These are phyloP conservation scores for Linum trigynum DNA, from an alignment of 345 rosid species.

Conservation along the genomic window DNA sequence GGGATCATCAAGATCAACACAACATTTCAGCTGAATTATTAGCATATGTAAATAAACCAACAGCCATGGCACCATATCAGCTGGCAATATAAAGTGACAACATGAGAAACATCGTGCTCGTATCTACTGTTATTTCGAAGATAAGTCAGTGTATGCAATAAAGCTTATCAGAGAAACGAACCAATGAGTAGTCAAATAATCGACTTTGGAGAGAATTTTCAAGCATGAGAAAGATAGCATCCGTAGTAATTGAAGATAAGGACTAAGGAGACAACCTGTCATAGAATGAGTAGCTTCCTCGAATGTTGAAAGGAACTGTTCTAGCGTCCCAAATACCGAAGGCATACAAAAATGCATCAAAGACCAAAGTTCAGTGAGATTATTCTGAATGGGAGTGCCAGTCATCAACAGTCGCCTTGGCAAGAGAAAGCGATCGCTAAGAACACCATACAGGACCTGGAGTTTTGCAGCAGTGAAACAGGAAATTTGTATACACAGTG, in stretches of 20 bases:
- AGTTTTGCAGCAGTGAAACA: neutral
- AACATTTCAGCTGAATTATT: neutral
- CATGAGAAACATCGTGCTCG: neutral
- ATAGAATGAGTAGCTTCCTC: conserved; percentile 49
- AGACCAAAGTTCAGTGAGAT: conserved; percentile 89
- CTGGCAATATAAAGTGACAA: neutral
- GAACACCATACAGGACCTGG: conserved; percentile 70
- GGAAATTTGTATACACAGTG: neutral
- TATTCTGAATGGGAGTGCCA: conserved; percentile 86
- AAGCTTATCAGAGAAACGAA: neutral
- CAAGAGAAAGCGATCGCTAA: conserved; percentile 51
- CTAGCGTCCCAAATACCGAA: conserved; percentile 62
- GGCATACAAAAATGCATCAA: conserved; percentile 94
- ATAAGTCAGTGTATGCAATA: neutral
- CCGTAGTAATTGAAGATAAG: neutral
- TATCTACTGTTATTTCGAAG: neutral
- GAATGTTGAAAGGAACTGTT: conserved; percentile 61
- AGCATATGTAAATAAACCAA: neutral
- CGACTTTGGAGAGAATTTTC: neutral
- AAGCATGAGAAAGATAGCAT: neutral
- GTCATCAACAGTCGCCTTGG: conserved; percentile 84
- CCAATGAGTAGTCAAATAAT: neutral
- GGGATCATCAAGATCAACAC: conserved; percentile 33
- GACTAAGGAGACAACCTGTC: conserved; percentile 36
- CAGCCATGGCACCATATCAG: neutral